These are phyloP conservation scores for Lanmaoa rubissima DNA, from an alignment of 768 basidiomycete species.

Conservation along the genomic window DNA sequence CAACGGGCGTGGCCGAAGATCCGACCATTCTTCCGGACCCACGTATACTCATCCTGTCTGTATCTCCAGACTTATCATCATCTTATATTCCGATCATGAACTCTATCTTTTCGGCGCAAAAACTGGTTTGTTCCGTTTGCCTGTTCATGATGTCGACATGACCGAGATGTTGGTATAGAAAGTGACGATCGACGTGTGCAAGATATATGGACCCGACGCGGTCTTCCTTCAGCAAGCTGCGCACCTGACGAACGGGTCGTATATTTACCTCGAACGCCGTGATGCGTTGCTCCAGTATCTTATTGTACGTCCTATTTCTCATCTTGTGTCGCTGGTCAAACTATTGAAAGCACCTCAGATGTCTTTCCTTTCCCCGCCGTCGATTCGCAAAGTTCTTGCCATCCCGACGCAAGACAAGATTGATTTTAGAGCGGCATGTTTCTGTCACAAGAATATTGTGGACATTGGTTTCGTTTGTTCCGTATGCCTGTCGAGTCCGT, in stretches of 20 bases:
- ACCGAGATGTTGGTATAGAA: conserved; percentile 55
- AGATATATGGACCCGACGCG: conserved; percentile 83
- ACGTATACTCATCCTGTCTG: conserved; percentile 77
- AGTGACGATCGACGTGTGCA: conserved; percentile 96
- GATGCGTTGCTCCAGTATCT: conserved; percentile 92
- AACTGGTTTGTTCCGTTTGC: conserved; percentile 58
- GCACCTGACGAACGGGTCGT: conserved; percentile 92
- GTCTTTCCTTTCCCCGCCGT: conserved; percentile 70
- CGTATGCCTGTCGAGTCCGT: conserved; percentile 94
- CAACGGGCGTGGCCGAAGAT: conserved; percentile 30
- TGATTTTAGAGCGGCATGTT: conserved; percentile 96
- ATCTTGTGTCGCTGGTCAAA: conserved; percentile 3
- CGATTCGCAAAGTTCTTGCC: conserved; percentile 72
- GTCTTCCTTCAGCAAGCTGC: conserved; percentile 98
- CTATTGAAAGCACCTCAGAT: conserved; percentile 51
- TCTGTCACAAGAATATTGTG: conserved; percentile 96
- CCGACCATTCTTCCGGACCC: conserved; percentile 43
- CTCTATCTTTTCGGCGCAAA: conserved; percentile 97
- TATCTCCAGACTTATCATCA: conserved; percentile 84
- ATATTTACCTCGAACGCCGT: conserved; percentile 77
- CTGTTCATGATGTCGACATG: background rate
- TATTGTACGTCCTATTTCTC: conserved; percentile 46
- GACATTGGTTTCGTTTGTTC: conserved; percentile 98
- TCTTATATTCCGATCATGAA: conserved; percentile 99
- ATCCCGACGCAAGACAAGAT: conserved; percentile 93